These are phyloP conservation scores for Rhizophora mangle DNA, from an alignment of 345 rosid species.

Conservation along the genomic window DNA sequence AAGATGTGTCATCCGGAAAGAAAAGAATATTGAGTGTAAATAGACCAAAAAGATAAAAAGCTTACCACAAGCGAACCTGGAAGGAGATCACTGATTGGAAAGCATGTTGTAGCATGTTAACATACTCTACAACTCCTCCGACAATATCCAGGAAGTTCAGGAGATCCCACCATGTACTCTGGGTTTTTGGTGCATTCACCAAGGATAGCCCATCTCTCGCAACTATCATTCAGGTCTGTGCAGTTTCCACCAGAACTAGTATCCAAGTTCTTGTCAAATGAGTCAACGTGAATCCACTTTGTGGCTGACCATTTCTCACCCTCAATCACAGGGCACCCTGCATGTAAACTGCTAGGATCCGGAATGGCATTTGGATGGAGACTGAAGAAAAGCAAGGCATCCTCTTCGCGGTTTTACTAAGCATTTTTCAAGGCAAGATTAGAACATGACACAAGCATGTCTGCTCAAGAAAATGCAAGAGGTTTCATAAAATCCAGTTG, in stretches of 20 bases:
- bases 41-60: neutral
- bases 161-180: conserved; percentile 83
- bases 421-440: conserved; percentile 8
- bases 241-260: conserved; percentile 50
- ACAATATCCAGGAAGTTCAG: conserved; percentile 76
- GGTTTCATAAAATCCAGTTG: neutral
- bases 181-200: conserved; percentile 85
- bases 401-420: conserved; percentile 81
- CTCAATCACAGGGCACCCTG: conserved; percentile 89
- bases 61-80: neutral
- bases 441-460: conserved; percentile 8
- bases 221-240: conserved; percentile 64
- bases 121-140: conserved; percentile 86
- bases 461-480: neutral
- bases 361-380: conserved; percentile 72
- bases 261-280: conserved; percentile 59
- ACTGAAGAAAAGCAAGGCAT: conserved; percentile 92
- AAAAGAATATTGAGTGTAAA: neutral
- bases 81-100: neutral
- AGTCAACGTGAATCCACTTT: conserved; percentile 94
- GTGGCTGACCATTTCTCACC: conserved; percentile 99
- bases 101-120: conserved; percentile 24
- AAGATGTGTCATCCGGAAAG: neutral
- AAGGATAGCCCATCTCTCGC: conserved; percentile 88
- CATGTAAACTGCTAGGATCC: conserved; percentile 72